Evolutionary conservation across 177 flowering plant genomes (phyloP).

Genomic region (Vitis hybrid): DNA sequence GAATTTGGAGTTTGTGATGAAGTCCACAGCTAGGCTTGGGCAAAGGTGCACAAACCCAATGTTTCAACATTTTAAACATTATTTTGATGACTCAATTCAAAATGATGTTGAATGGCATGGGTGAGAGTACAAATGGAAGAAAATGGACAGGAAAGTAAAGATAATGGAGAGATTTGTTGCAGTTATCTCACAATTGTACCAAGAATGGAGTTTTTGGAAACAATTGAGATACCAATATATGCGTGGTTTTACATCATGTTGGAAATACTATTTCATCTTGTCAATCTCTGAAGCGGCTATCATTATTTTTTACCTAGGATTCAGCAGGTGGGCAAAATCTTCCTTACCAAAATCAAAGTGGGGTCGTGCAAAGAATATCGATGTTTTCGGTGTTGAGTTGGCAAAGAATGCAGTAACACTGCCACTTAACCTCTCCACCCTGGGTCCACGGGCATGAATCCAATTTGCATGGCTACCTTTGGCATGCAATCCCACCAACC

Average conservation of each 20-base stretch:
- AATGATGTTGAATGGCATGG: slow-evolving; percentile 37
- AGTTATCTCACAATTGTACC: slow-evolving; percentile 53
- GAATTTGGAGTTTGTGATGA: slow-evolving; percentile 44
- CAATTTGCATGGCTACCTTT: no score
- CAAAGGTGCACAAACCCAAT: slow-evolving; percentile 61
- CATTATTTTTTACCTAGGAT: slow-evolving; percentile 90
- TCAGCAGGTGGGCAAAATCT: slow-evolving; percentile 87
- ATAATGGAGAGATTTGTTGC: slow-evolving; percentile 75
- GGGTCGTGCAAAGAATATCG: slow-evolving; percentile 98
- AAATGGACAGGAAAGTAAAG: slow-evolving; percentile 81
- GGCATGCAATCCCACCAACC: no score
- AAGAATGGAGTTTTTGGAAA: slow-evolving; percentile 88
- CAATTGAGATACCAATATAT: slow-evolving; percentile 73
- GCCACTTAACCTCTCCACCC: slow-evolving; percentile 32
- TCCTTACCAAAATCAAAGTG: slow-evolving; percentile 72
- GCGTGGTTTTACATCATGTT: slow-evolving; percentile 83
- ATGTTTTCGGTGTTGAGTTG: slow-evolving; percentile 86
- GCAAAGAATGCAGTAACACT: slow-evolving; percentile 77
- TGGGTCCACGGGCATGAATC: no score
- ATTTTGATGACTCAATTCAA: slow-evolving; percentile 46
- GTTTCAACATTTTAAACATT: slow-evolving; percentile 51
- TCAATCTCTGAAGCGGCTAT: slow-evolving; percentile 93
- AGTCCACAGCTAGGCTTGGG: slow-evolving; percentile 62
- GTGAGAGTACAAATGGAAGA: slow-evolving; percentile 64
- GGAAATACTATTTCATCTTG: slow-evolving; percentile 99